Evolutionary conservation across 2,329 filamentous ascomycete genomes (phyloP).

Genomic region (Pseudocercospora musae): DNA sequence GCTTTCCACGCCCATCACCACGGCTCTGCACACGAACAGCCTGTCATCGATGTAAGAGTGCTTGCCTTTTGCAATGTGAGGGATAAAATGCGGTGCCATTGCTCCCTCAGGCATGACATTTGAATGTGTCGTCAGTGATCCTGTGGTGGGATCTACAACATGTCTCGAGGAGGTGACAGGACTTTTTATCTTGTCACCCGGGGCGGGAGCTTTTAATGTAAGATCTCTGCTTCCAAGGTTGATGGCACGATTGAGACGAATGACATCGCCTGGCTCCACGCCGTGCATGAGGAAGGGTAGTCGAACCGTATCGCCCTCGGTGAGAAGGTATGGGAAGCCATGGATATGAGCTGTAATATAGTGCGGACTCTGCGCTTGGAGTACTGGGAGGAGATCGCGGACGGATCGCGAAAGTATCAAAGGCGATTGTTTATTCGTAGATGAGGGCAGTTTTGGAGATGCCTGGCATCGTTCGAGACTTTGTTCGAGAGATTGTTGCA

Average conservation of each 20-base stretch:
- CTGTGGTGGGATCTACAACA: slow-evolving; percentile 30
- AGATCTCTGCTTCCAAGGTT: slow-evolving; percentile 83
- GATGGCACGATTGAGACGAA: slow-evolving; percentile 82
- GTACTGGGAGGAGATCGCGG: slow-evolving; percentile 63
- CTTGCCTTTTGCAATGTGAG: slow-evolving; percentile 39
- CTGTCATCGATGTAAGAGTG: slow-evolving; percentile 69
- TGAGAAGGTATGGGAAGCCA: slow-evolving; percentile 75
- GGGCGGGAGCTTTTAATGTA: slow-evolving; percentile 71
- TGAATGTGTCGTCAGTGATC: slow-evolving; percentile 24
- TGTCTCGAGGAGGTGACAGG: slow-evolving; percentile 22
- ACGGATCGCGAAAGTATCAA: slow-evolving; percentile 55
- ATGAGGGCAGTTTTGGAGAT: background rate
- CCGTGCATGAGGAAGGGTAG: slow-evolving; percentile 50
- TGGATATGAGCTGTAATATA: slow-evolving; percentile 80
- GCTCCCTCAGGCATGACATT: slow-evolving; percentile 24
- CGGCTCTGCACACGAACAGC: slow-evolving; percentile 79
- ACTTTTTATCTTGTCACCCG: slow-evolving; percentile 39
- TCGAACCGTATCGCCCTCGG: slow-evolving; percentile 50
- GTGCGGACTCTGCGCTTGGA: slow-evolving; percentile 69
- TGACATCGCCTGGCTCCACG: slow-evolving; percentile 69
- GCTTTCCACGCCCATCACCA: slow-evolving; percentile 78
- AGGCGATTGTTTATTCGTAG: slow-evolving; percentile 13
- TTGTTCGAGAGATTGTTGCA: background rate
- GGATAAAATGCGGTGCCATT: slow-evolving; percentile 35
- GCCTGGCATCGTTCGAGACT: background rate